These are phyloP conservation scores for Decorospora gaudefroyi DNA, from an alignment of 2,329 filamentous ascomycete species.

Conservation along the genomic window DNA sequence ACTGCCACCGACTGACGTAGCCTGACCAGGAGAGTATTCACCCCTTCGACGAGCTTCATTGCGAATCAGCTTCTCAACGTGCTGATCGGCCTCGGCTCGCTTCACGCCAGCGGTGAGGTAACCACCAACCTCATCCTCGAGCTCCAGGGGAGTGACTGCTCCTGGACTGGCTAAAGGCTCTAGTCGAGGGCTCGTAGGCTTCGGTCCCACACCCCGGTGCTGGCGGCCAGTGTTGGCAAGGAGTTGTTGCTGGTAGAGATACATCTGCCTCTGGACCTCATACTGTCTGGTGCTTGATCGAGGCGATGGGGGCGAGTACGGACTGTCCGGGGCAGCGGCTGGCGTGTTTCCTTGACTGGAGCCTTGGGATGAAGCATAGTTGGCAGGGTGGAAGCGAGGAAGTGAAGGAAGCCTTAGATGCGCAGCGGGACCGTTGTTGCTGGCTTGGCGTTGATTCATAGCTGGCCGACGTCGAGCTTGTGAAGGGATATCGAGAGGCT, in stretches of 20 bases:
- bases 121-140: constrained; percentile 50
- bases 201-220: constrained; percentile 31
- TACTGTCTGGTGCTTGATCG: constrained; percentile 50
- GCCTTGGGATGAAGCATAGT: constrained; percentile 51
- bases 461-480: constrained; percentile 42
- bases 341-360: constrained; percentile 47
- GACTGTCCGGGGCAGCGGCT: constrained; percentile 47
- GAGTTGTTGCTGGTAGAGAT: constrained; percentile 55
- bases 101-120: constrained; percentile 54
- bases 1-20: constrained; percentile 38
- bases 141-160: constrained; percentile 58
- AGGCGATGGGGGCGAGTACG: constrained; percentile 52
- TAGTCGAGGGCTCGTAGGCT: constrained; percentile 55
- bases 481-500: constrained; percentile 44
- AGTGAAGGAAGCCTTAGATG: constrained; percentile 55
- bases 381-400: constrained; percentile 59
- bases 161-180: constrained; percentile 57
- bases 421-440: constrained; percentile 40
- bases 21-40: constrained; percentile 39
- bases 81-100: constrained; percentile 43
- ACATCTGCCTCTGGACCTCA: constrained; percentile 56
- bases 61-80: constrained; percentile 55
- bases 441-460: constrained; percentile 42
- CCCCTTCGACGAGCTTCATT: constrained; percentile 50
- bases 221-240: constrained; percentile 40